These are phyloP conservation scores for Eutypella sp. DNA, from an alignment of 2,329 filamentous ascomycete genomes.

Conservation along the genomic window DNA sequence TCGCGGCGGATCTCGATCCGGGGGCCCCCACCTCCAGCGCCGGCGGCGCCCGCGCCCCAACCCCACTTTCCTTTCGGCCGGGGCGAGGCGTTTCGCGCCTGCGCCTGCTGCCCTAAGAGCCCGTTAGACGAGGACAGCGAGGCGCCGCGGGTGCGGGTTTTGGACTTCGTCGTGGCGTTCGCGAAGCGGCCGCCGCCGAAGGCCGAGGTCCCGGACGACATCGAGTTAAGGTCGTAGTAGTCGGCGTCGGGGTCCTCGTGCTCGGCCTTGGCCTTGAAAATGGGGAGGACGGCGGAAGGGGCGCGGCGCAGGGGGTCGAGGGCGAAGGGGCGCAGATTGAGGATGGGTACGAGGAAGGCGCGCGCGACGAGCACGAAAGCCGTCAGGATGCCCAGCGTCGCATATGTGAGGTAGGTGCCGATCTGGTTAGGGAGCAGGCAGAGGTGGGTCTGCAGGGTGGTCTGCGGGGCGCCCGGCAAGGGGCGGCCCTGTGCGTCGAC, in stretches of 20 bases:
- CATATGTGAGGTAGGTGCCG: conserved; percentile 76
- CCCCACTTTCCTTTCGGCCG: conserved; percentile 11
- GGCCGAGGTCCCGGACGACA: conserved; percentile 29
- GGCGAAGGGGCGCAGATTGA: conserved; percentile 50
- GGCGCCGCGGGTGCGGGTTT: conserved; percentile 20
- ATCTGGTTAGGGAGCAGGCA: conserved; percentile 89
- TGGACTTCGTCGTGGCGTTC: too few species aligned
- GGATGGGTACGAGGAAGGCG: conserved; percentile 52
- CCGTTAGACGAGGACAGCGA: conserved; percentile 21
- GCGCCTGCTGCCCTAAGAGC: conserved; percentile 7
- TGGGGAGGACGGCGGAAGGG: conserved; percentile 33
- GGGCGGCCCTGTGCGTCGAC: conserved; percentile 57
- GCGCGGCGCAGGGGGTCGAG: conserved; percentile 35
- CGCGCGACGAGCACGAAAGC: conserved; percentile 46
- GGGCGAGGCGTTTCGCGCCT: conserved; percentile 19
- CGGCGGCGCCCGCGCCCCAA: conserved; percentile 18
- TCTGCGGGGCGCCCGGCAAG: conserved; percentile 35
- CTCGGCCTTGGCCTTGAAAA: conserved; percentile 52
- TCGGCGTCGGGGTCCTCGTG: conserved; percentile 34
- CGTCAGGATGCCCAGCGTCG: conserved; percentile 52
- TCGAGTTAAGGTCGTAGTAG: conserved; percentile 16
- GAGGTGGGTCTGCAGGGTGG: conserved; percentile 80
- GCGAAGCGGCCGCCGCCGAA: conserved; percentile 24
- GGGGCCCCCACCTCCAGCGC: conserved; percentile 38
- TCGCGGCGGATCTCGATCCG: conserved; percentile 47